Percentiles rank a stretch among this genome's conserved stretches.
These are phyloP conservation scores for Carex arenaria DNA, from an alignment of 202 grass and related monocot genomes.

Conservation along the genomic window DNA sequence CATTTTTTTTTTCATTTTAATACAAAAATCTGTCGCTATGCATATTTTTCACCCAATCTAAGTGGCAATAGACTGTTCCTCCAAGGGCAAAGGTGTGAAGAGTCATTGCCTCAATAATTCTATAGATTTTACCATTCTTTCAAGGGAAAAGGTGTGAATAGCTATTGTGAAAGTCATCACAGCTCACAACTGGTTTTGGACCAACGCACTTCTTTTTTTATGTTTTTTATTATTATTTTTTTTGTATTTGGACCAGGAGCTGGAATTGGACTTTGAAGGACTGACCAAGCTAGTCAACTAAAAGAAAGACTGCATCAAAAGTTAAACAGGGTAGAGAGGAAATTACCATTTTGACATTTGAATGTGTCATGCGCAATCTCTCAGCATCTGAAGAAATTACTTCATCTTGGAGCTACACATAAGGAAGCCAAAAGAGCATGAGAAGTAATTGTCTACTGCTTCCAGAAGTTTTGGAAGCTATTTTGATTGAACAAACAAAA, in stretches of 20 bases:
- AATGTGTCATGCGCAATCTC: conserved; percentile 72
- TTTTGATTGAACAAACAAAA: not conserved
- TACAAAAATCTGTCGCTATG: not conserved
- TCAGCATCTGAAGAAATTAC: conserved; percentile 85
- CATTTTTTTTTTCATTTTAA: not conserved
- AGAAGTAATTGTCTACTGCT: not conserved
- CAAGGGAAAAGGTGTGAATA: not conserved
- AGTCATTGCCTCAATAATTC: not conserved
- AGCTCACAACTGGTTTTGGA: not conserved
- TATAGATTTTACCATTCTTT: not conserved
- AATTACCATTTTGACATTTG: conserved; percentile 81
- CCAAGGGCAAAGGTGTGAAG: not conserved
- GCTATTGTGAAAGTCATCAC: not conserved
- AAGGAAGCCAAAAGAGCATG: not conserved
- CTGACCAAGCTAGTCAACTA: not conserved
- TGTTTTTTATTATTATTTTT: not conserved
- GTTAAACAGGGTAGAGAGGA: not conserved
- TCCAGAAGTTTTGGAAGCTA: not conserved
- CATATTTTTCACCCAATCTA: not conserved
- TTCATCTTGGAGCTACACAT: conserved; percentile 88
- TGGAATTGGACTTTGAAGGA: not conserved
- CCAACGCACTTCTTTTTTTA: not conserved
- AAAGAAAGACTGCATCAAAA: not conserved
- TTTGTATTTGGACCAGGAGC: not conserved
- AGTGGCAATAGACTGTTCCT: not conserved